These are phyloP conservation scores for Calonectria pauciramosa DNA, from an alignment of 2,329 filamentous ascomycete genomes.

Conservation along the genomic window DNA sequence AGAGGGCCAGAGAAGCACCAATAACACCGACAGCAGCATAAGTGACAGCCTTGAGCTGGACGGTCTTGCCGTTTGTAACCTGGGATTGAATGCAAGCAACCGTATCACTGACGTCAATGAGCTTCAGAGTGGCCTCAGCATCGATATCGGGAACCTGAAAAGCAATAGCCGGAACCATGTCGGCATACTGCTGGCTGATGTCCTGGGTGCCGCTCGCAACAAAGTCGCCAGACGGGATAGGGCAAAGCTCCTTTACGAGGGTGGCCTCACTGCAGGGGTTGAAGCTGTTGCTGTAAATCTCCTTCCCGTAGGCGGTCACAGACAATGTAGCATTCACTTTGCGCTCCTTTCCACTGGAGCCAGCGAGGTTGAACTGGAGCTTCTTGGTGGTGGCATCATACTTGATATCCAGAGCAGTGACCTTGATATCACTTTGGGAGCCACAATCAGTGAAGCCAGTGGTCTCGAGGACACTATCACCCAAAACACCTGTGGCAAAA, in stretches of 20 bases:
- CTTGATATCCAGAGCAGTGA: conserved; percentile 80
- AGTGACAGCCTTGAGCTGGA: conserved; percentile 80
- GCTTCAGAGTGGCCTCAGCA: conserved; percentile 83
- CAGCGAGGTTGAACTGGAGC: conserved; percentile 86
- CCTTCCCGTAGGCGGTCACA: conserved; percentile 86
- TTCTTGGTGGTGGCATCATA: conserved; percentile 83
- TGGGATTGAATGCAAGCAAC: conserved; percentile 87
- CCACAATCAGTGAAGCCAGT: conserved; percentile 83
- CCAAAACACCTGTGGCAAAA: conserved; percentile 66
- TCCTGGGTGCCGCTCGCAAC: conserved; percentile 77
- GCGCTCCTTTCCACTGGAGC: conserved; percentile 79
- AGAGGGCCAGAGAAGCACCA: conserved; percentile 83
- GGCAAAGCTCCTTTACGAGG: conserved; percentile 82
- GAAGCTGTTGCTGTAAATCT: conserved; percentile 84
- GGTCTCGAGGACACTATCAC: conserved; percentile 81
- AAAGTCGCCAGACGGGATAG: conserved; percentile 84
- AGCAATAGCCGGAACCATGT: conserved; percentile 86
- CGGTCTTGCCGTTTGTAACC: conserved; percentile 90
- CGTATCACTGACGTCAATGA: conserved; percentile 73
- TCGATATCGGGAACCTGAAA: conserved; percentile 93
- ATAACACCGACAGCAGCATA: conserved; percentile 89
- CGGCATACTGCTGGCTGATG: conserved; percentile 79
- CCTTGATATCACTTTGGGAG: conserved; percentile 68
- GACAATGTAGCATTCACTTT: conserved; percentile 84
- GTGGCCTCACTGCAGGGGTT: conserved; percentile 82